Evolutionary conservation across 495 filamentous ascomycete genomes (phyloP), one percentile per base, ranked within the genome.

Genomic region (Gamarada debralockiae): DNA sequence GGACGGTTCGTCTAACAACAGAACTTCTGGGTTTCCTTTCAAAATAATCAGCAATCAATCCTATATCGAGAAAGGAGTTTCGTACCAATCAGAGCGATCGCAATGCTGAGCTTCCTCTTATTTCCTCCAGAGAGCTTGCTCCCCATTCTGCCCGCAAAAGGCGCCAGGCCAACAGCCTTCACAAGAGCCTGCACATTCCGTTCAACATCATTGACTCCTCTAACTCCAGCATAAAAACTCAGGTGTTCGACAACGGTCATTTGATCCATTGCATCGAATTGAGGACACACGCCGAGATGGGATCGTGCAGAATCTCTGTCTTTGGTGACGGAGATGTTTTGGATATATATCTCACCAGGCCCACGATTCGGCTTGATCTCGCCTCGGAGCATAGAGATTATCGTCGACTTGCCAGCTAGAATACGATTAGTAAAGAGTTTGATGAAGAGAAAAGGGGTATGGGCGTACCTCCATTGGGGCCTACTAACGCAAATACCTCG

Each of bases 401-500:
- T 91, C 5, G 87, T 92, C 4, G 81, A 85, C 61, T 95, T 95
- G 42, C 90, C 90, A 1, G 90, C 90, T n/a, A n/a, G n/a, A n/a
- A n/a, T n/a, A n/a, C n/a, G n/a, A n/a, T n/a, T 48, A 45, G 22
- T 25, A 10, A 45, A 25, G 25, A 45, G 9, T n/a, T n/a, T n/a
- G 42, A 24, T 45, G 22, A 45, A 12, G 9, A 6, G 80, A 21
- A 21, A 45, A 9, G 22, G 15, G 5, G 10, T 31, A 48, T n/a
- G n/a, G n/a, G n/a, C n/a, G n/a, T n/a, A n/a, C n/a, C n/a, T 21
- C 88, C 90, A 61, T 95, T 95, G 21, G 90, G 89, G 6, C 90
- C 90, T 2, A 95, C 79, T 0, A 44, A 41, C 3, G 87, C 88
- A 65, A 93, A 93, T 10, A 90, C 83, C 62, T 92, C 85, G 52